Evolutionary conservation across 805 yeast species (phyloP).

Genomic region (Candida maesae): DNA sequence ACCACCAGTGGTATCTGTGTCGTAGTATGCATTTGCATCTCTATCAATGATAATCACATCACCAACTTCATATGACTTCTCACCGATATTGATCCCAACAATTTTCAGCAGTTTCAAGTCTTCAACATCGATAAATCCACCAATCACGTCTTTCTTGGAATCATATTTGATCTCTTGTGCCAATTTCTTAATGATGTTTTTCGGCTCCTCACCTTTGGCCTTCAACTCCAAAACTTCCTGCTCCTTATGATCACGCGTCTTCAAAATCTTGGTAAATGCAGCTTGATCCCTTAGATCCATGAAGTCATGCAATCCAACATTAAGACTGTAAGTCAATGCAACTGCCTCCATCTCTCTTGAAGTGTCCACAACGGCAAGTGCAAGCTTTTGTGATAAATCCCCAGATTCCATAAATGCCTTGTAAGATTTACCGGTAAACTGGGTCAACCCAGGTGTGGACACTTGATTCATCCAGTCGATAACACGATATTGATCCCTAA

Average conservation of each 20-base stretch:
- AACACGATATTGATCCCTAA: conserved; percentile 46
- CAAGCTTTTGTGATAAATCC: conserved; percentile 5
- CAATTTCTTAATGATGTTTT: conserved; percentile 41
- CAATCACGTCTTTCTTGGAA: conserved; percentile 38
- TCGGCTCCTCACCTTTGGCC: conserved; percentile 36
- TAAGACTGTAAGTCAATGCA: conserved; percentile 22
- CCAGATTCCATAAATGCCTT: conserved; percentile 14
- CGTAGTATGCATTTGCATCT: conserved; percentile 34
- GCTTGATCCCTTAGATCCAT: conserved; percentile 50
- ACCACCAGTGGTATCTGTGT: conserved; percentile 34
- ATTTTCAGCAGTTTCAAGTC: conserved; percentile 6
- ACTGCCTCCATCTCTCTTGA: conserved; percentile 21
- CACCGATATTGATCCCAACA: conserved; percentile 21
- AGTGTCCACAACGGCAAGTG: conserved; percentile 17
- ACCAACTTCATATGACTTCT: conserved; percentile 42
- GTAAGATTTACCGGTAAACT: conserved; percentile 34
- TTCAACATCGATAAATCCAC: conserved; percentile 49
- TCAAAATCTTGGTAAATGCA: conserved; percentile 29
- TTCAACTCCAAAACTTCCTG: conserved; percentile 41
- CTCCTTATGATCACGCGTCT: conserved; percentile 39
- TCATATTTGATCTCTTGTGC: conserved; percentile 45
- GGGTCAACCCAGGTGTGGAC: conserved; percentile 49
- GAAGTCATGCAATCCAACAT: conserved; percentile 17
- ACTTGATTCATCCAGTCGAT: conserved; percentile 43
- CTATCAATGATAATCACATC: conserved; percentile 52